Conservation (phyloP, 1,284 basidiomycete species). For the Marasmius sp. region DNA sequence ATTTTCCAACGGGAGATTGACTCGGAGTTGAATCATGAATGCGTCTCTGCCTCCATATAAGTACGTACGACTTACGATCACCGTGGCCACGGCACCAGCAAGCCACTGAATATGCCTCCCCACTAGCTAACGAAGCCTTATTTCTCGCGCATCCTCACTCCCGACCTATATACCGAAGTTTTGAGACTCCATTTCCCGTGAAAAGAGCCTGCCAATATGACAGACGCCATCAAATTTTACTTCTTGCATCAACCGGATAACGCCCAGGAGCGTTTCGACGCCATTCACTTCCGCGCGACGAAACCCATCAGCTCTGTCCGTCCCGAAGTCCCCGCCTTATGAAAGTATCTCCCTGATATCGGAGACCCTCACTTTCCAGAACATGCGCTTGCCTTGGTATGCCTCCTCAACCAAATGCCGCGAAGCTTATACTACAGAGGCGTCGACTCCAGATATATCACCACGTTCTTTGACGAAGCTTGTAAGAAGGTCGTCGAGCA, state of each 20-base stretch:
- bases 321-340: conserved; percentile 9
- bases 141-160: conserved; percentile 13
- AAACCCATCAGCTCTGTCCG: conserved; percentile 12
- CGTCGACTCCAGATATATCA: conserved; percentile 6
- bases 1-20: too few relatives aligned
- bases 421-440: conserved; percentile 8
- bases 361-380: conserved; percentile 9
- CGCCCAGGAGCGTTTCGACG: conserved; percentile 8
- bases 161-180: conserved; percentile 5
- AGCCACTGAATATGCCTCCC: neutral
- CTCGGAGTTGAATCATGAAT: too few relatives aligned
- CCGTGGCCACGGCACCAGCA: too few relatives aligned
- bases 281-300: conserved; percentile 6
- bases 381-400: conserved; percentile 9
- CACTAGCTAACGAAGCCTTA: neutral
- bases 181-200: conserved; percentile 12
- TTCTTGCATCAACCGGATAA: conserved; percentile 10
- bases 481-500: conserved; percentile 5
- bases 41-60: too few relatives aligned
- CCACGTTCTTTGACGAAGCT: conserved; percentile 10
- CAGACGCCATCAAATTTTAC: conserved; percentile 4
- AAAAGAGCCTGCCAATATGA: conserved; percentile 9
- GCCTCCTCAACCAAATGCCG: conserved; percentile 13
- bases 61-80: too few relatives aligned
- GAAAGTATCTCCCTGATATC: conserved; percentile 8